Base-by-base conservation (phyloP, 2,329 filamentous ascomycete species). In the Helotiales sp. region DNA sequence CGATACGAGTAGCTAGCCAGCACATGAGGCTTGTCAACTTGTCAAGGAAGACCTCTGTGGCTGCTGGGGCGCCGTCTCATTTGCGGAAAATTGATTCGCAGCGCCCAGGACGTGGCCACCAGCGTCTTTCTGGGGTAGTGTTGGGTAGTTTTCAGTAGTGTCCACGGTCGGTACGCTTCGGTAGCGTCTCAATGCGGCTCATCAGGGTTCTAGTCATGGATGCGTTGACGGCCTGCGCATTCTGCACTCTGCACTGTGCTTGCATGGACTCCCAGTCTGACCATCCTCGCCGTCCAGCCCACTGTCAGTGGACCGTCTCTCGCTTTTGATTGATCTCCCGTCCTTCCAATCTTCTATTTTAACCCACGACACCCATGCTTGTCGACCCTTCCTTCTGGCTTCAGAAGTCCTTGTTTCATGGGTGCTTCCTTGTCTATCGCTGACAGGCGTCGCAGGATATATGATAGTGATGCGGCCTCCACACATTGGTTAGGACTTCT, bases 401-500 rank as follows among this genome's bases (percentile, higher is more conserved):
- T 59, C 61, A 58, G 60, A 29, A 51, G 56, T n/a, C 40, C 40
- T 34, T 54, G 64, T 67, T 66, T 68, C 65, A 66, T 60, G 60
- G 59, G 50, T 50, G 31, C 29, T 47, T 66, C 64, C 66, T 59
- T 61, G 66, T 66, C 64, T 31, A 57, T 62, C 57, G 59, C 53
- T 56, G 56, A 63, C 62, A 55, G 57, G 63, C 62, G 63, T 67
- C 62, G 61, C 66, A 67, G 65, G 60, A 63, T 65, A 67, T 68
- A 69, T 70, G 66, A 68, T 67, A 66, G 58, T 65, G 67, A 68
- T 67, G 66, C 66, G 60, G 59, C 65, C 57, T 48, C 25, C 53
- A 57, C 55, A 58, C 61, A 63, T 64, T 50, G 54, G 58, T 59
- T 47, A 58, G 58, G 48, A 60, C 52, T 53, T 56, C 59, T 46